Evolutionary conservation across 1,139 yeast genomes (phyloP), one percentile per base, ranked within the genome.

Genomic region (Blastobotrys apis): DNA sequence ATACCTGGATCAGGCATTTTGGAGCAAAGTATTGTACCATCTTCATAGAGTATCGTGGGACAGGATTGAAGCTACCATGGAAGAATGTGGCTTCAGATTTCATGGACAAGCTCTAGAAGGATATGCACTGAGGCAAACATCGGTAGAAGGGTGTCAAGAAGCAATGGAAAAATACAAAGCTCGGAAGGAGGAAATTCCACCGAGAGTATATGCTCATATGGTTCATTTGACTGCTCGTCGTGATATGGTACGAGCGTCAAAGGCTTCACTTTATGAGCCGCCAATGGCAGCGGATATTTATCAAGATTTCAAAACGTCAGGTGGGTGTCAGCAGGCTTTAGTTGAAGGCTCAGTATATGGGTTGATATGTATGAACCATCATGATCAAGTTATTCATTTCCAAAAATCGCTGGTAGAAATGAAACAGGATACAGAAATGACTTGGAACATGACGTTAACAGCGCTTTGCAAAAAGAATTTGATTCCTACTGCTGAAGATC

Each of bases 361-460:
- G 1, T 33, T 33, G 16, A 22, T 43, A 12, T 19, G 23, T 22
- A 12, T 15, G 2, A 13, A 31, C 12, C 20, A 30, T 2, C 41
- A 37, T 23, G 29, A 38, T 4, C 26, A 21, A 12, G 45, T 46
- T 8, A 17, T 36, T 4, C 17, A 34, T 12, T 17, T 39, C 22
- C 51, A 45, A 4, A 12, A 30, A 9, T 4, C 8, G 15, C 34
- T 40, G 27, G 34, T 23, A 8, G 12, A 12, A 17, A 10, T 20
- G 3, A 43, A 40, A 10, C 19, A n/a, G 6, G 42, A 43, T 4
- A 36, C 41, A 9, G 26, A 41, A 5, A 15, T 25, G 26, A 45
- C 48, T 8, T 49, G 51, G 47, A 47, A 44, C 23, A 15, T 45
- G 27, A 33, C 40, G 9, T 31, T 46, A 5, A 15, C 41, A 3